These are phyloP conservation scores for Saccharum hybrid DNA, from an alignment of 202 grass and related monocot species.

Conservation along the genomic window DNA sequence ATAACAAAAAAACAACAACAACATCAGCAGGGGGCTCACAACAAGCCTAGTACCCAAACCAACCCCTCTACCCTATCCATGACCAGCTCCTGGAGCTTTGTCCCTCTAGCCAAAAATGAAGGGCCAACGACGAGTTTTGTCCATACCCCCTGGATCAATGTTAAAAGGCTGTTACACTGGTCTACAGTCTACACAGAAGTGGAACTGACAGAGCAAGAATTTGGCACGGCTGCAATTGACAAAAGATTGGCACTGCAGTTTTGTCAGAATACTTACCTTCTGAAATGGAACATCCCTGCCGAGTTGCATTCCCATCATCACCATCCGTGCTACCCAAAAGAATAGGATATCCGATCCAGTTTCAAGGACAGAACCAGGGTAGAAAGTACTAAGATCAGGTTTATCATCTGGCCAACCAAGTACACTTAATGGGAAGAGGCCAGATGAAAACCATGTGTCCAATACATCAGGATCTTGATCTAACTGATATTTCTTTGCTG, in stretches of 20 bases:
- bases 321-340: slow-evolving; percentile 97
- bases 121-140: background rate
- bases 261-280: slow-evolving; percentile 59
- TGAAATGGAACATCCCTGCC: slow-evolving; percentile 79
- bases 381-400: slow-evolving; percentile 73
- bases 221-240: background rate
- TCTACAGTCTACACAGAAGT: background rate
- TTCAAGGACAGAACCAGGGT: slow-evolving; percentile 89
- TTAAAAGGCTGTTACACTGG: background rate
- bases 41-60: too few relatives aligned
- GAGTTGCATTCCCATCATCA: slow-evolving; percentile 94
- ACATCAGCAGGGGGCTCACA: too few relatives aligned
- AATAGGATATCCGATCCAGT: slow-evolving; percentile 90
- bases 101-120: too few relatives aligned
- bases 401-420: slow-evolving; percentile 94
- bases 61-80: too few relatives aligned
- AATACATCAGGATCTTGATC: slow-evolving; percentile 90
- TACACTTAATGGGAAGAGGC: slow-evolving; percentile 84
- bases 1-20: too few relatives aligned
- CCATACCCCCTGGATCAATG: background rate
- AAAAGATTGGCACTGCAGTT: background rate
- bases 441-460: slow-evolving; percentile 94
- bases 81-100: too few relatives aligned
- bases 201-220: background rate
- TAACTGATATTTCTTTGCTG: slow-evolving; percentile 66